Evolutionary conservation across 1,284 basidiomycete species (phyloP), one percentile per base, ranked within the genome.

Genomic region (Wolfiporia cocos): DNA sequence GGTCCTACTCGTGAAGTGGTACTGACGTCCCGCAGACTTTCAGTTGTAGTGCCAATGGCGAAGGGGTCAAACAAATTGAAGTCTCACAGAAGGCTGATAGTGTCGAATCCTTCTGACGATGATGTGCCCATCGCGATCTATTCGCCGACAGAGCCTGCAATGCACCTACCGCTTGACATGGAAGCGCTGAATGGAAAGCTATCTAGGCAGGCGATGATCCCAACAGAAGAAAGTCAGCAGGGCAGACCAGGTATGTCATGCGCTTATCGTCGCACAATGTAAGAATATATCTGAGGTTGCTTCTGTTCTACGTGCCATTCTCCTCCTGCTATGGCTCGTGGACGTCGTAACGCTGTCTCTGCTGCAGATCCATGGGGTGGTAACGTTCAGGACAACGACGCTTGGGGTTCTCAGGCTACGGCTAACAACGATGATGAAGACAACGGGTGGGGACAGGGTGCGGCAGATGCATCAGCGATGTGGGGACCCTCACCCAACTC

Each of bases 331-430:
- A 52, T 52, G 50, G 17, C 46, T 31, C 43, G 34, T 29, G 26
- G 30, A 22, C 39, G 41, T 41, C 49, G 42, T 40, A 52, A 50
- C 40, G 43, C 46, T 30, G 42, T 52, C 14, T 47, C 53, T 4
- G 49, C 48, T 24, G 46, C 45, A 15, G 28, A 47, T 52, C 47
- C 31, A 11, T 17, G n/a, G 46, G 48, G 28, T 52, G 50, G 54
- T 39, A n/a, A n/a, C n/a, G n/a, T n/a, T n/a, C n/a, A n/a, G n/a
- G n/a, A n/a, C n/a, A n/a, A n/a, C n/a, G n/a, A n/a, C n/a, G n/a
- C n/a, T n/a, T n/a, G 36, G 22, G 30, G 33, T n/a, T 40, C 38
- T 3, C 48, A 52, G 9, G 46, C 40, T n/a, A 48, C 48, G 18
- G 38, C 34, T 11, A 42, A 39, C 15, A 42, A 36, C 22, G 35